phyloP scores from a whole-genome alignment of 768 basidiomycete genomes.

The Calocera viscosa region DNA sequence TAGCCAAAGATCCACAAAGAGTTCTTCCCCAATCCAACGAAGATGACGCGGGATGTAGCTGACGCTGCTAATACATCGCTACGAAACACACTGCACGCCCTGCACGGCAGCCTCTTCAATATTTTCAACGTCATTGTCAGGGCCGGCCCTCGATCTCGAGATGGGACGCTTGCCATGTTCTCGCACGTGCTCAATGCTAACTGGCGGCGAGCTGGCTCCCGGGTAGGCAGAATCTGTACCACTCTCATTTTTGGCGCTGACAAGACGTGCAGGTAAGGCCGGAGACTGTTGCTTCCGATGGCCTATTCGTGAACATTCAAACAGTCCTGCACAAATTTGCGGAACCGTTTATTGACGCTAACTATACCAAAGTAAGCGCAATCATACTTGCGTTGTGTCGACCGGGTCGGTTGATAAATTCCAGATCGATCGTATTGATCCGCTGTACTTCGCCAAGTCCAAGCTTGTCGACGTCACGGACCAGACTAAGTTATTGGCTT shows the following conservation, averaged over 20 bases:
- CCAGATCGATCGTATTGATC: slow-evolving; percentile 85
- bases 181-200: slow-evolving; percentile 63
- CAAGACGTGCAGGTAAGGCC: slow-evolving; percentile 53
- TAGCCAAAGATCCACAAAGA: slow-evolving; percentile 63
- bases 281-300: slow-evolving; percentile 74
- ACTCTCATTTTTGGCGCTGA: neutral
- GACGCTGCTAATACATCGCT: slow-evolving; percentile 76
- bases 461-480: slow-evolving; percentile 64
- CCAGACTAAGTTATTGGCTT: slow-evolving; percentile 88
- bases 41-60: slow-evolving; percentile 57
- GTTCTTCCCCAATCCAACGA: slow-evolving; percentile 80
- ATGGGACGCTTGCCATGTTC: slow-evolving; percentile 74
- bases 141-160: slow-evolving; percentile 61
- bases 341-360: slow-evolving; percentile 89
- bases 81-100: slow-evolving; percentile 67
- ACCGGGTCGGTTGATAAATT: neutral
- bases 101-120: slow-evolving; percentile 77
- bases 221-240: slow-evolving; percentile 35
- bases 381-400: neutral
- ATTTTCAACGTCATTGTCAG: slow-evolving; percentile 83
- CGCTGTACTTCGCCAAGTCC: slow-evolving; percentile 62
- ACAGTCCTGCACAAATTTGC: slow-evolving; percentile 71
- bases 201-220: slow-evolving; percentile 78
- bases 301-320: slow-evolving; percentile 86
- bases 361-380: slow-evolving; percentile 60